phyloP scores from a whole-genome alignment of 805 yeast genomes.

The Candida oleophila region DNA sequence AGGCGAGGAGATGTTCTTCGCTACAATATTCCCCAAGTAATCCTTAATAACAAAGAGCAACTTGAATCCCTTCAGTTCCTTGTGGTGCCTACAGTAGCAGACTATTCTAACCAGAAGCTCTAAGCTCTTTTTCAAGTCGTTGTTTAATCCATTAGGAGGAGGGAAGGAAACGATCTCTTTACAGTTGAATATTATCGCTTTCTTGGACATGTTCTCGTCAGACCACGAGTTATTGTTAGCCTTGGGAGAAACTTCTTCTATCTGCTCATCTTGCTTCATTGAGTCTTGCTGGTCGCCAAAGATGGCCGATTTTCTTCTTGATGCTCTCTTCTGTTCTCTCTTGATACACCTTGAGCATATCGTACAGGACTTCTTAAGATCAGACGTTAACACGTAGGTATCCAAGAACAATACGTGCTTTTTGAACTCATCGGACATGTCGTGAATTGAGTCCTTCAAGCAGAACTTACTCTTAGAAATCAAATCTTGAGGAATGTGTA shows the following conservation, averaged over 20 bases:
- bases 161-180: conserved; percentile 81
- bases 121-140: conserved; percentile 33
- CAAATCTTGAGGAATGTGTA: conserved; percentile 84
- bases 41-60: conserved; percentile 68
- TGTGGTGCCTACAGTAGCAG: conserved; percentile 95
- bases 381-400: conserved; percentile 72
- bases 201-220: conserved; percentile 67
- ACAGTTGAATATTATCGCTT: conserved; percentile 89
- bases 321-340: conserved; percentile 91
- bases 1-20: conserved; percentile 66
- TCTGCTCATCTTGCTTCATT: neutral
- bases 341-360: conserved; percentile 88
- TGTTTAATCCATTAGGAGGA: conserved; percentile 47
- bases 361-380: conserved; percentile 50
- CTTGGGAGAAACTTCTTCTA: conserved; percentile 20
- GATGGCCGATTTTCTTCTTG: conserved; percentile 78
- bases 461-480: conserved; percentile 85
- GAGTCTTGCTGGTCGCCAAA: conserved; percentile 1
- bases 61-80: conserved; percentile 82
- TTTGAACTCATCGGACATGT: conserved; percentile 38
- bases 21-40: conserved; percentile 59
- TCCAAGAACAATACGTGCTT: conserved; percentile 67
- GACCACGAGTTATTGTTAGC: conserved; percentile 64
- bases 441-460: conserved; percentile 49
- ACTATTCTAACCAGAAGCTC: conserved; percentile 74